These are phyloP conservation scores for Yamadazyma paraphyllophila DNA, from an alignment of 805 yeast genomes.

Conservation along the genomic window DNA sequence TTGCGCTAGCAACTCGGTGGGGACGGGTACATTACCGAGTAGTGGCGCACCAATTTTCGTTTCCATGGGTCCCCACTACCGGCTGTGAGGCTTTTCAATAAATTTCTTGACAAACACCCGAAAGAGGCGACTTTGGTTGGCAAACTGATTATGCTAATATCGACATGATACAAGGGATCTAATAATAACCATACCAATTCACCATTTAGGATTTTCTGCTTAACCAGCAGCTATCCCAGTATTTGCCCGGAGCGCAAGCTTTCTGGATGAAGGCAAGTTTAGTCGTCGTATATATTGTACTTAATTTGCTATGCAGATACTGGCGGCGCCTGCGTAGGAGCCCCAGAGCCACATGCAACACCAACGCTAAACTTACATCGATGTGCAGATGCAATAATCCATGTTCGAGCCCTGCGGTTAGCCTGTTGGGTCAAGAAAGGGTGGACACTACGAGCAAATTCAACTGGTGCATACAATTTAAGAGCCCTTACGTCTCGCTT, in stretches of 20 bases:
- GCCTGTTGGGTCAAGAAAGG: background rate
- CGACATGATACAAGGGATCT: too few relatives aligned
- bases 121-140: too few relatives aligned
- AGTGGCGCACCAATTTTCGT: too few relatives aligned
- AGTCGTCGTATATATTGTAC: constrained; percentile 5
- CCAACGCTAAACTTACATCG: constrained; percentile 2
- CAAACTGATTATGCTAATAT: too few relatives aligned
- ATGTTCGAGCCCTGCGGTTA: background rate
- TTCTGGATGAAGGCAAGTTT: background rate
- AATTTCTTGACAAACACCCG: too few relatives aligned
- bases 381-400: background rate
- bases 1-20: background rate
- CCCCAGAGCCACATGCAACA: background rate
- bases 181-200: too few relatives aligned
- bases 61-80: too few relatives aligned
- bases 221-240: background rate
- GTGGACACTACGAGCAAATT: background rate
- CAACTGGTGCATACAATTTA: too few relatives aligned
- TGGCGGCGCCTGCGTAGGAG: background rate
- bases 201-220: background rate
- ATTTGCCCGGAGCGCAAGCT: background rate
- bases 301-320: constrained; percentile 1
- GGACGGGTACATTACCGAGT: background rate
- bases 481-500: too few relatives aligned
- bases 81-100: too few relatives aligned